phyloP scores from a whole-genome alignment of 768 basidiomycete species.

The Tulasnella sp. region DNA sequence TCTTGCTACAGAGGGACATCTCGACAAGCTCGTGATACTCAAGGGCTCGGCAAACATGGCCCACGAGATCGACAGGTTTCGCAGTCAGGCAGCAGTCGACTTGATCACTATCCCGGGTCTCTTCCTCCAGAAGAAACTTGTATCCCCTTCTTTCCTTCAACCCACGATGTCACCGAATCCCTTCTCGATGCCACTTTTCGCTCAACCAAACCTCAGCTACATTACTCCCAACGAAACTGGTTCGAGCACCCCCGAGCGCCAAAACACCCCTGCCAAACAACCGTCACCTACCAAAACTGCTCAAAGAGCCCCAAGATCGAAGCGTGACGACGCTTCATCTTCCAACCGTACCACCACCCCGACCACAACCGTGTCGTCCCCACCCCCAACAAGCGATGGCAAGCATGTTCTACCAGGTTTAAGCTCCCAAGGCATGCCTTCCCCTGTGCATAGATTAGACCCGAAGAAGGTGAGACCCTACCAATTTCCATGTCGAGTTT shows the following conservation, averaged over 20 bases:
- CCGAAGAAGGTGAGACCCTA: no score
- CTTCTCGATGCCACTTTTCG: no score
- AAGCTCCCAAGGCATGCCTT: background rate
- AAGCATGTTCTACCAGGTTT: background rate
- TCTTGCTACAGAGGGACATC: slow-evolving; percentile 5
- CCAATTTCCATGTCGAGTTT: no score
- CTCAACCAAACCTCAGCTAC: no score
- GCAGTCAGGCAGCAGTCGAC: background rate
- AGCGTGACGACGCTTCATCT: background rate
- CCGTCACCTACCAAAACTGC: background rate
- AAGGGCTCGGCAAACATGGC: background rate
- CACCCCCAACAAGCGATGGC: background rate
- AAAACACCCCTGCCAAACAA: background rate
- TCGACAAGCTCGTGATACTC: slow-evolving; percentile 15
- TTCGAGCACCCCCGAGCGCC: no score
- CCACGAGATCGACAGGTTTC: background rate
- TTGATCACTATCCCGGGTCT: background rate
- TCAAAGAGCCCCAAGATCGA: background rate
- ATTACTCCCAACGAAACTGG: no score
- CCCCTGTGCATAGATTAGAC: background rate
- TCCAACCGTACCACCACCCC: background rate
- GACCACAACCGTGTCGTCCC: background rate
- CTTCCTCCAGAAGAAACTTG: background rate
- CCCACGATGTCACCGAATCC: no score
- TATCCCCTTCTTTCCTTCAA: background rate